Percentiles rank a stretch among this genome's conserved stretches.
phyloP scores from a whole-genome alignment of 306 rosid genomes.

The Vicia villosa region DNA sequence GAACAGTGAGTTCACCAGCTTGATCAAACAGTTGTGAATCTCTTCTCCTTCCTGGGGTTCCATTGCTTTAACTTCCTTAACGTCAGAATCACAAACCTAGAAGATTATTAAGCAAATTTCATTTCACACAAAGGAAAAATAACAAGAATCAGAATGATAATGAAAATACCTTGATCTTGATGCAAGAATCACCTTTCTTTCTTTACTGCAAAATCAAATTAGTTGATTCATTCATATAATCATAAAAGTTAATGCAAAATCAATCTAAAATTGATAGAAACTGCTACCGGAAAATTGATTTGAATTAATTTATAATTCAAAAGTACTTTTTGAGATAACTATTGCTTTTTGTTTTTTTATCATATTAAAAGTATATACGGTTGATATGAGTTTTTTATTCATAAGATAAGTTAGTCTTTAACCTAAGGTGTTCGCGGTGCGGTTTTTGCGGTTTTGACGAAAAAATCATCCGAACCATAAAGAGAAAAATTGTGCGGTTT shows the following conservation, averaged over 20 bases:
- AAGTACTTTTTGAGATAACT: too few species aligned
- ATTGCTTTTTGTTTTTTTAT: too few species aligned
- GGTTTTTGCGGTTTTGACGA: too few species aligned
- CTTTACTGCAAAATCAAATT: too few species aligned
- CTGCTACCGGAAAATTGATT: neutral
- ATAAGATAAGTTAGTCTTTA: too few species aligned
- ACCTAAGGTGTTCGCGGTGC: too few species aligned
- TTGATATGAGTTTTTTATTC: too few species aligned
- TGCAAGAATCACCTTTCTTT: too few species aligned
- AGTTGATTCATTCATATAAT: neutral
- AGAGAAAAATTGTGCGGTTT: too few species aligned
- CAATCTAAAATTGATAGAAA: neutral
- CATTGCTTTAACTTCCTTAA: constrained; percentile 47
- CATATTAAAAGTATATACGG: too few species aligned
- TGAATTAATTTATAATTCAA: neutral
- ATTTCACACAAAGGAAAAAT: neutral
- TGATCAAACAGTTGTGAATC: constrained; percentile 59
- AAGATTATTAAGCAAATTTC: constrained; percentile 13
- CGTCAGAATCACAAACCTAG: constrained; percentile 4
- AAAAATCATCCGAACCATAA: too few species aligned
- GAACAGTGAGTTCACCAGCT: constrained; percentile 52
- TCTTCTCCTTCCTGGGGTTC: constrained; percentile 55
- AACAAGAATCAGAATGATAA: neutral
- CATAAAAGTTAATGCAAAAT: neutral
- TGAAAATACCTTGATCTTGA: neutral